Conservation (phyloP, 306 rosid genomes). For the Citrullus amarus region DNA sequence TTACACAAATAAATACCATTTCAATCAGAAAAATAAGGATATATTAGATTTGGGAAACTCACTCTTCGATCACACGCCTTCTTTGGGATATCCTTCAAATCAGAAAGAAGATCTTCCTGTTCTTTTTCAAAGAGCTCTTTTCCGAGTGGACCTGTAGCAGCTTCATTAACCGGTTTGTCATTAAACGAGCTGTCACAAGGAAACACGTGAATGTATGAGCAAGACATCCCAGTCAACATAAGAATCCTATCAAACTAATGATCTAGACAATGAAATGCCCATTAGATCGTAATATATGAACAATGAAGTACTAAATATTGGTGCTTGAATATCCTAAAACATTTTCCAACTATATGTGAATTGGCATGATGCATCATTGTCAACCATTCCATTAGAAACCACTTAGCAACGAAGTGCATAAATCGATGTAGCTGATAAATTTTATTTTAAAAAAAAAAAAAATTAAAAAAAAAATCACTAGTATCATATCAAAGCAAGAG, state of each 20-base stretch:
- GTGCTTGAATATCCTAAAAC: background rate
- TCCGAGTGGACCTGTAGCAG: slow-evolving; percentile 52
- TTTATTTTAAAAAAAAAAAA: background rate
- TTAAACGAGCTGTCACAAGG: slow-evolving; percentile 65
- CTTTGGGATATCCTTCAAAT: slow-evolving; percentile 85
- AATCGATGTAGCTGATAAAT: background rate
- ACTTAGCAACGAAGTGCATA: background rate
- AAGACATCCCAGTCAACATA: background rate
- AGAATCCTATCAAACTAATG: background rate
- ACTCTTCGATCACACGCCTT: slow-evolving; percentile 90
- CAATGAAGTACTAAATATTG: background rate
- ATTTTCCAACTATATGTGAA: background rate
- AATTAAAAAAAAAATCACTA: too few relatives aligned
- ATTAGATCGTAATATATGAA: background rate
- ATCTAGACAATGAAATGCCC: background rate
- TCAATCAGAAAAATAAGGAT: background rate
- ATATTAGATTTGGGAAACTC: slow-evolving; percentile 19
- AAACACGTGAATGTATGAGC: background rate
- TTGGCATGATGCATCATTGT: background rate
- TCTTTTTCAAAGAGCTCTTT: slow-evolving; percentile 81
- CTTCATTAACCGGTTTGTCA: slow-evolving; percentile 52
- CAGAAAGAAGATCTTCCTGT: slow-evolving; percentile 85
- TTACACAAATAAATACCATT: background rate
- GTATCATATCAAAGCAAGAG: slow-evolving; percentile 6
- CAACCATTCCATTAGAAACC: background rate